phyloP scores from a whole-genome alignment of 495 filamentous ascomycete species.

The Podospora pseudopauciseta region DNA sequence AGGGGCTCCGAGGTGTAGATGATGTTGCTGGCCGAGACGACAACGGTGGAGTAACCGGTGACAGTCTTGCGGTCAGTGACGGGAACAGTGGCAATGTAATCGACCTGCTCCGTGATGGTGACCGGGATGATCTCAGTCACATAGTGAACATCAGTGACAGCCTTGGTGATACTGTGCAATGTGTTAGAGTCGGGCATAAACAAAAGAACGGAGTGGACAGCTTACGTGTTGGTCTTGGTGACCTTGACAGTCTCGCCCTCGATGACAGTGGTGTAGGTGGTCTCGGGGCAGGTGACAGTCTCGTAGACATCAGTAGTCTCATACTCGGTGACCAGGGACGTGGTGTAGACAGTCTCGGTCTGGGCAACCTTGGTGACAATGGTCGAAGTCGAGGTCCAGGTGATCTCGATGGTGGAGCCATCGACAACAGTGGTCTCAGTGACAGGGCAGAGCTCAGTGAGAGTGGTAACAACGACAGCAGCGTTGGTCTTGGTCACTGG shows the following conservation, averaged over 20 bases:
- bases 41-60: slow-evolving; percentile 31
- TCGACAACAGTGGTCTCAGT: slow-evolving; percentile 44
- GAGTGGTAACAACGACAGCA: slow-evolving; percentile 35
- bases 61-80: slow-evolving; percentile 19
- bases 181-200: not conserved
- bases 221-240: slow-evolving; percentile 43
- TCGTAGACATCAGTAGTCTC: slow-evolving; percentile 39
- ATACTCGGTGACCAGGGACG: slow-evolving; percentile 37
- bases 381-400: slow-evolving; percentile 43
- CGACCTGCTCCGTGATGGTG: slow-evolving; percentile 22
- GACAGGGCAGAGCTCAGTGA: slow-evolving; percentile 41
- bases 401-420: slow-evolving; percentile 40
- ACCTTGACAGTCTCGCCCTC: slow-evolving; percentile 39
- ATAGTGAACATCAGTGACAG: slow-evolving; percentile 28
- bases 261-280: slow-evolving; percentile 40
- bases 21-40: slow-evolving; percentile 23
- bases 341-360: slow-evolving; percentile 34
- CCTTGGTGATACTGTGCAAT: slow-evolving; percentile 28
- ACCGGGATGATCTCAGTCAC: slow-evolving; percentile 24
- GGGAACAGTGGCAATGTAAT: slow-evolving; percentile 14
- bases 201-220: not conserved
- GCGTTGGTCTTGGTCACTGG: slow-evolving; percentile 40
- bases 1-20: slow-evolving; percentile 19
- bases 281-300: slow-evolving; percentile 44
- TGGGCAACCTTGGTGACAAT: slow-evolving; percentile 26